Conservation (phyloP, 306 rosid genomes). For the Dalbergia cochinchinensis region DNA sequence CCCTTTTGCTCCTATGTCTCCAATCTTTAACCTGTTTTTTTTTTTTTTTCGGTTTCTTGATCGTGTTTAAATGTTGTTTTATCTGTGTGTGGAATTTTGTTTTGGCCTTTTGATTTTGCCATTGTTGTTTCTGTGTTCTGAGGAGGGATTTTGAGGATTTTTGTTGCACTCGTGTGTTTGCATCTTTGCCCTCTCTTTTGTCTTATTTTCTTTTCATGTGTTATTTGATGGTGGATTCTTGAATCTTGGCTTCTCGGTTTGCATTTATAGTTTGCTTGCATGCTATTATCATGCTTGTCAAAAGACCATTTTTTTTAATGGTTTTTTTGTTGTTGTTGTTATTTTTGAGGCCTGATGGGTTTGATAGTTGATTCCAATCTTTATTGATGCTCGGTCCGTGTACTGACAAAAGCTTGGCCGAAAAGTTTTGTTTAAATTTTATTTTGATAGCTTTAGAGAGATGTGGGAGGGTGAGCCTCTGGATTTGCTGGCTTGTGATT, state of each 20-base stretch:
- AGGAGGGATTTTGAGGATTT: slow-evolving; percentile 16
- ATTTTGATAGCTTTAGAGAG: background rate
- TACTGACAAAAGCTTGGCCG: background rate
- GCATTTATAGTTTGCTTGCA: slow-evolving; percentile 20
- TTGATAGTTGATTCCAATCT: slow-evolving; percentile 5
- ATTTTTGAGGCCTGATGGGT: background rate
- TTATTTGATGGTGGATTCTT: slow-evolving; percentile 18
- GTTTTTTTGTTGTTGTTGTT: background rate
- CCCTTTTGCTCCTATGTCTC: background rate
- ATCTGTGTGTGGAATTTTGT: slow-evolving; percentile 14
- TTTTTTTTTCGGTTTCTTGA: background rate
- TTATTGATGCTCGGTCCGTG: slow-evolving; percentile 19
- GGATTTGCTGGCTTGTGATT: too few species aligned
- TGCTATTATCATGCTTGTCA: slow-evolving; percentile 23
- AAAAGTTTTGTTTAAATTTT: background rate
- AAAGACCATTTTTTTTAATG: background rate
- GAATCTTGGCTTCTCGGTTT: background rate
- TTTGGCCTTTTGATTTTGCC: slow-evolving; percentile 38
- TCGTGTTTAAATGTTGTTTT: background rate
- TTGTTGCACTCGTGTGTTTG: slow-evolving; percentile 1
- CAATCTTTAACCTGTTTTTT: background rate
- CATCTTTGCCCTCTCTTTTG: background rate
- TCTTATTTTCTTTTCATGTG: slow-evolving; percentile 2
- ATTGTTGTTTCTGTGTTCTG: slow-evolving; percentile 44
- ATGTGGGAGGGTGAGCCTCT: too few species aligned